phyloP scores from a whole-genome alignment of 306 rosid species.

The Leucaena leucocephala region DNA sequence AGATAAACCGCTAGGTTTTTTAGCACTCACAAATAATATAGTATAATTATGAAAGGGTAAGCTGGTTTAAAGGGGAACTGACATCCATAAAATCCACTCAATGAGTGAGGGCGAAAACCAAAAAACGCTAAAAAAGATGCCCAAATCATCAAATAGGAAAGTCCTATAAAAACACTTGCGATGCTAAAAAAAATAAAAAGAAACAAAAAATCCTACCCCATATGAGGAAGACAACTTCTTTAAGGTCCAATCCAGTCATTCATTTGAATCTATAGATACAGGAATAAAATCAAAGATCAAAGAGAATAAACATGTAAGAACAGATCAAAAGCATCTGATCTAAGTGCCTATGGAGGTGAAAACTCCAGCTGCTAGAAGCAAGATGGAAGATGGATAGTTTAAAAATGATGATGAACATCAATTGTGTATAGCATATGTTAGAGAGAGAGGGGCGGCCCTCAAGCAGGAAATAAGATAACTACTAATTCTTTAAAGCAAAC shows the following conservation, averaged over 20 bases:
- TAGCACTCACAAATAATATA: not conserved
- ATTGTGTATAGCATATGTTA: too few relatives aligned
- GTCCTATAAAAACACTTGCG: not conserved
- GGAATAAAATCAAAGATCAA: not conserved
- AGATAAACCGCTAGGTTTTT: not conserved
- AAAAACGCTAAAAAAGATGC: not conserved
- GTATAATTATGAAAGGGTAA: not conserved
- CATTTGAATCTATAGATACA: not conserved
- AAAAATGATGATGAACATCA: slow-evolving; percentile 27
- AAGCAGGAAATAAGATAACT: slow-evolving; percentile 28
- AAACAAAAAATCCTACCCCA: not conserved
- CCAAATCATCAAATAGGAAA: not conserved
- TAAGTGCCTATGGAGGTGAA: slow-evolving; percentile 13
- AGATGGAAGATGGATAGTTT: not conserved
- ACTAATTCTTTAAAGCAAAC: not conserved
- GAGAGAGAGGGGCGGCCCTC: not conserved
- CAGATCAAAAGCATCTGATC: not conserved
- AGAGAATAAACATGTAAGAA: not conserved
- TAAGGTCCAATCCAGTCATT: not conserved
- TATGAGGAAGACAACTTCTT: not conserved
- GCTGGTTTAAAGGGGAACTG: not conserved
- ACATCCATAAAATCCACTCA: not conserved
- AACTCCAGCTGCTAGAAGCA: slow-evolving; percentile 15
- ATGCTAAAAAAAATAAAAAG: not conserved
- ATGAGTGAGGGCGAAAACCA: not conserved